Evolutionary conservation across 345 rosid genomes (phyloP).

Genomic region (Punica granatum): DNA sequence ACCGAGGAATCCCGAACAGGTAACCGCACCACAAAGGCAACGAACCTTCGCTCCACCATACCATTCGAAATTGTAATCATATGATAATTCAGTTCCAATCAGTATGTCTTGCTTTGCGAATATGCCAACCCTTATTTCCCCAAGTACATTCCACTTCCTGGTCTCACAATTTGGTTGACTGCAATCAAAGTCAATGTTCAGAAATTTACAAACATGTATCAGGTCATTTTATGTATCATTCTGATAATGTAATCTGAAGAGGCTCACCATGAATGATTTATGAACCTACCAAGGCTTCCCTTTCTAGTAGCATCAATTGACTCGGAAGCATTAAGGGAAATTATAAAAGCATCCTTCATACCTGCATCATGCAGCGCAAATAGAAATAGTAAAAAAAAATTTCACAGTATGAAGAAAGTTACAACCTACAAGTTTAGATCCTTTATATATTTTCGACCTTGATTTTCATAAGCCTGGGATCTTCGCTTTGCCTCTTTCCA

Average conservation of each 20-base stretch:
- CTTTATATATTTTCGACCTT: conserved; percentile 33
- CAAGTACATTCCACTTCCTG: conserved; percentile 88
- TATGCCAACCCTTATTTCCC: conserved; percentile 93
- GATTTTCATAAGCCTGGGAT: conserved; percentile 66
- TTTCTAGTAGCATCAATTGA: conserved; percentile 90
- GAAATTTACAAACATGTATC: neutral
- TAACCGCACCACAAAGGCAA: conserved; percentile 81
- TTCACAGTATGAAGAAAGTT: neutral
- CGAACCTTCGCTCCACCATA: conserved; percentile 96
- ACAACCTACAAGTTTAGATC: conserved; percentile 1
- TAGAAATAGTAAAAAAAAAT: conserved; percentile 1
- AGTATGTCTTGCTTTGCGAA: conserved; percentile 80
- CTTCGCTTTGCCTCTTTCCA: conserved; percentile 91
- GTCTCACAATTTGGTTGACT: conserved; percentile 98
- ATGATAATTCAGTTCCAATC: conserved; percentile 59
- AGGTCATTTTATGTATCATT: neutral
- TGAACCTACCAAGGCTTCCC: conserved; percentile 92
- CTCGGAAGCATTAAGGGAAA: conserved; percentile 71
- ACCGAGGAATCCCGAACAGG: conserved; percentile 92
- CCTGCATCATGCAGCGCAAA: conserved; percentile 39
- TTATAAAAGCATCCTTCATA: conserved; percentile 84
- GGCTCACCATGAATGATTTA: conserved; percentile 95
- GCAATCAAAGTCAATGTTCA: conserved; percentile 14
- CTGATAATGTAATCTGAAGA: conserved; percentile 8
- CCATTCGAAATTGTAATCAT: conserved; percentile 95